These are phyloP conservation scores for Hanseniaspora thailandica DNA, from an alignment of 805 yeast species.

Conservation along the genomic window DNA sequence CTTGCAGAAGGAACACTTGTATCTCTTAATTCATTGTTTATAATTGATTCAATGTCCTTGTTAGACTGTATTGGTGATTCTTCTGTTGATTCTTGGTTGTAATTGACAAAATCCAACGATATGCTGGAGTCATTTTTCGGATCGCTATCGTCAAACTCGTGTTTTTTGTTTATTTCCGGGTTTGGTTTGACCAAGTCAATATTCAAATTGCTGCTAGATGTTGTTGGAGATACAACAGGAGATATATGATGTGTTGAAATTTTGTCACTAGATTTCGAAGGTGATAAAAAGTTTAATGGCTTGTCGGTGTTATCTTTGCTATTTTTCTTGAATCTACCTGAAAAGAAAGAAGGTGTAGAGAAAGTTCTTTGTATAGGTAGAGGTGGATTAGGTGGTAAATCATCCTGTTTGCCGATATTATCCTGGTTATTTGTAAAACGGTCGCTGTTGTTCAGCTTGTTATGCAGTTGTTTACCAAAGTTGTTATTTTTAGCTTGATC, in stretches of 20 bases:
- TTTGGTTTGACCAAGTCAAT: not conserved
- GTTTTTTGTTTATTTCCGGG: too few species aligned
- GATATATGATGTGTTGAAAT: not conserved
- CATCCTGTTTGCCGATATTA: not conserved
- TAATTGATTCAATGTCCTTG: not conserved
- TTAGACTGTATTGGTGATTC: not conserved
- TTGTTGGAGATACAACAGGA: not conserved
- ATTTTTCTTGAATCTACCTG: slow-evolving; percentile 5
- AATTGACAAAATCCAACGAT: not conserved
- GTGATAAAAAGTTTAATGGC: not conserved
- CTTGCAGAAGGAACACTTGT: not conserved
- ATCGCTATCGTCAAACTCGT: not conserved
- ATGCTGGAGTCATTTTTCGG: not conserved
- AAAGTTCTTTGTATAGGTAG: slow-evolving; percentile 5
- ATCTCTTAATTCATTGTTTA: not conserved
- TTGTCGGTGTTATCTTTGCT: not conserved
- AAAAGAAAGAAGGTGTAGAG: slow-evolving; percentile 12
- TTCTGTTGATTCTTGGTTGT: not conserved
- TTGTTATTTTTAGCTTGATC: too few species aligned
- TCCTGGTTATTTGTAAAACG: not conserved
- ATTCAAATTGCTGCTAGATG: not conserved
- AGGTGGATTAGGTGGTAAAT: not conserved
- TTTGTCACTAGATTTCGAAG: not conserved
- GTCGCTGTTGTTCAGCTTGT: not conserved
- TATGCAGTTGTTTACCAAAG: not conserved